Percentiles rank a stretch among this genome's conserved stretches.
These are phyloP conservation scores for Dendrothele bispora DNA, from an alignment of 768 basidiomycete species.

Conservation along the genomic window DNA sequence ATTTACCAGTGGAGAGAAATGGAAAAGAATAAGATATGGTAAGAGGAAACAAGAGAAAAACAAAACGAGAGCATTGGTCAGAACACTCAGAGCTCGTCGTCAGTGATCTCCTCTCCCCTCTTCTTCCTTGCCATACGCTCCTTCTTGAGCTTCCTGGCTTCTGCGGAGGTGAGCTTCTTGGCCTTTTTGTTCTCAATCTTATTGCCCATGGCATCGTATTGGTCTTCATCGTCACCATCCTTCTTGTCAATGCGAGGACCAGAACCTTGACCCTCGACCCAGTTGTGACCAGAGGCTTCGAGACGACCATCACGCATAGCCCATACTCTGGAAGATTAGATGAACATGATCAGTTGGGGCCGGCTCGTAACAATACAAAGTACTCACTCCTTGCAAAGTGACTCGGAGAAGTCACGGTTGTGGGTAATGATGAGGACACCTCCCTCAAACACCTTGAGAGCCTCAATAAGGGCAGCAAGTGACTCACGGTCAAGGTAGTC, in stretches of 20 bases:
- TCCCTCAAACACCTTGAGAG: slow-evolving; percentile 96
- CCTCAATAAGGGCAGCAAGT: slow-evolving; percentile 96
- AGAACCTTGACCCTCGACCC: slow-evolving; percentile 98
- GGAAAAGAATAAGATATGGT: too few species aligned
- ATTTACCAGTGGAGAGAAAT: too few species aligned
- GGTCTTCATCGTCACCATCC: slow-evolving; percentile 85
- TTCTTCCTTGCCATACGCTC: slow-evolving; percentile 91
- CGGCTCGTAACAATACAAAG: not conserved
- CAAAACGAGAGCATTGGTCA: too few species aligned
- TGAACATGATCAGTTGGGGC: not conserved
- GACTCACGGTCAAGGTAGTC: slow-evolving; percentile 99
- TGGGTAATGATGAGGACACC: slow-evolving; percentile 98
- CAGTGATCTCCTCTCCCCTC: slow-evolving; percentile 77
- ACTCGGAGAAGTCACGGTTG: slow-evolving; percentile 99
- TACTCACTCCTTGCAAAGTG: slow-evolving; percentile 80
- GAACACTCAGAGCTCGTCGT: slow-evolving; percentile 65
- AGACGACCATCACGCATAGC: slow-evolving; percentile 97
- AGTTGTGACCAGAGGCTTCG: slow-evolving; percentile 98
- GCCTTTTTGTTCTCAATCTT: slow-evolving; percentile 83
- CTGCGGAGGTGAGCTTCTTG: slow-evolving; percentile 83
- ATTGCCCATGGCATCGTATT: slow-evolving; percentile 98
- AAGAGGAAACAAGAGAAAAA: not conserved
- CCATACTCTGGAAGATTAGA: slow-evolving; percentile 64
- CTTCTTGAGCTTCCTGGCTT: slow-evolving; percentile 94
- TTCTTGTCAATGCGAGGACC: slow-evolving; percentile 95